Percentiles rank a stretch among this genome's conserved stretches.
Evolutionary conservation across 805 yeast species (phyloP).

Genomic region (Pichia pseudocactophila): DNA sequence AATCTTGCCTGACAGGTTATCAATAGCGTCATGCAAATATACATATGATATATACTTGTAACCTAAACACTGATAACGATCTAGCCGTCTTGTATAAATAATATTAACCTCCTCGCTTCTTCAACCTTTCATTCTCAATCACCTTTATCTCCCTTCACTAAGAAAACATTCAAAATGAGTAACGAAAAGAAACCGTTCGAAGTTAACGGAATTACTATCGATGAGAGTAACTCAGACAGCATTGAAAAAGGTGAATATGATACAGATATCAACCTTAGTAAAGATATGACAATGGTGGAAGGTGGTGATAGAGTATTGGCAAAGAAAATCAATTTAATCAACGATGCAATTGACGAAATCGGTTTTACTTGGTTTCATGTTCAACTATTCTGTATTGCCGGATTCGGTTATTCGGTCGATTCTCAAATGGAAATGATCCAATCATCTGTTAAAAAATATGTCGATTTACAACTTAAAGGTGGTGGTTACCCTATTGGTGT

Average conservation of each 20-base stretch:
- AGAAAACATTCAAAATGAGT: background rate
- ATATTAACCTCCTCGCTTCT: too few species aligned
- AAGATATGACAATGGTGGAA: conserved; percentile 19
- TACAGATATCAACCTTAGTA: background rate
- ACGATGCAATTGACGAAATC: conserved; percentile 50
- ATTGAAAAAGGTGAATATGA: conserved; percentile 13
- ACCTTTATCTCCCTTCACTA: background rate
- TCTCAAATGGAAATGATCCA: conserved; percentile 43
- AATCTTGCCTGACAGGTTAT: too few species aligned
- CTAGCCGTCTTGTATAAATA: too few species aligned
- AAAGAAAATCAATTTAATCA: conserved; percentile 36
- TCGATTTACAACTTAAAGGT: conserved; percentile 39
- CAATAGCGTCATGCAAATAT: too few species aligned
- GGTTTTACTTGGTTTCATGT: conserved; percentile 52
- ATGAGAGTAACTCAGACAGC: background rate
- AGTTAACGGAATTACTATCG: background rate
- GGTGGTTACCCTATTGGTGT: conserved; percentile 36
- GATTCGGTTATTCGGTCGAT: conserved; percentile 50
- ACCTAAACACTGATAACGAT: too few species aligned
- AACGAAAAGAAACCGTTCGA: conserved; percentile 1
- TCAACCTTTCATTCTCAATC: too few species aligned
- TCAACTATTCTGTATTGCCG: conserved; percentile 41
- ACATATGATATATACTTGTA: too few species aligned
- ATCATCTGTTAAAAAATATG: conserved; percentile 36
- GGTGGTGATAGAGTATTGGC: conserved; percentile 29